A percentile compares a stretch with the other conserved stretches of the same genome.
phyloP scores from a whole-genome alignment of 2,329 filamentous ascomycete genomes.

The Sporothrix mexicana region DNA sequence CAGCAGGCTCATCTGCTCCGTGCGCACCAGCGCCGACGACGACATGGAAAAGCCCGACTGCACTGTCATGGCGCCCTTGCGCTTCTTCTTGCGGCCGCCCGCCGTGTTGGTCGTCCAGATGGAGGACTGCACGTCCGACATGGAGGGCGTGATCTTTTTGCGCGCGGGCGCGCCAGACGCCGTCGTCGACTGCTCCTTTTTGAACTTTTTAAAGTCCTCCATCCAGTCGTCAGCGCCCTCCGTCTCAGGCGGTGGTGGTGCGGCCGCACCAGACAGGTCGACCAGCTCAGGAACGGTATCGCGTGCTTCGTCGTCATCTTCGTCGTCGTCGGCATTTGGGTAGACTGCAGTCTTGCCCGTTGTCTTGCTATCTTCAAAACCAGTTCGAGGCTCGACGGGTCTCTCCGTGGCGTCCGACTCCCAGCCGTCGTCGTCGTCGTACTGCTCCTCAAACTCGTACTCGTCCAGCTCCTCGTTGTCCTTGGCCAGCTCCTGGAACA shows the following conservation, averaged over 20 bases:
- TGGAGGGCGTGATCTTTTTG: conserved; percentile 51
- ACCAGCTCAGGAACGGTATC: conserved; percentile 57
- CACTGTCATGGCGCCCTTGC: conserved; percentile 90
- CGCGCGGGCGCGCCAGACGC: not conserved
- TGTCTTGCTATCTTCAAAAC: not conserved
- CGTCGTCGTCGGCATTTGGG: not conserved
- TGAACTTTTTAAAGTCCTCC: conserved; percentile 92
- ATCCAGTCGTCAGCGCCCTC: conserved; percentile 71
- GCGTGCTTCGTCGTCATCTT: conserved; percentile 47
- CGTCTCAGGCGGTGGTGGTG: not conserved
- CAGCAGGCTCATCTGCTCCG: conserved; percentile 81
- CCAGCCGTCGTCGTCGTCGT: conserved; percentile 81
- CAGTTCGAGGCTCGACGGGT: conserved; percentile 53
- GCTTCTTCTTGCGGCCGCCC: conserved; percentile 86
- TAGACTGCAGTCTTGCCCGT: not conserved
- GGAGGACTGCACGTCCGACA: conserved; percentile 71
- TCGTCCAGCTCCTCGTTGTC: conserved; percentile 60
- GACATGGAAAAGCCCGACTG: conserved; percentile 95
- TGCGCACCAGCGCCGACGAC: conserved; percentile 92
- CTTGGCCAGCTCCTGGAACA: conserved; percentile 67
- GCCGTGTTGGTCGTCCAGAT: conserved; percentile 77
- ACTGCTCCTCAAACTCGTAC: conserved; percentile 75
- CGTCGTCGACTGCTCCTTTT: conserved; percentile 66
- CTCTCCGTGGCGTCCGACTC: conserved; percentile 92
- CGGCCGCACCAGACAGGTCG: conserved; percentile 39